Percentiles rank a stretch among this genome's conserved stretches.
These are phyloP conservation scores for Pleurotus pulmonarius DNA, from an alignment of 768 basidiomycete genomes.

Conservation along the genomic window DNA sequence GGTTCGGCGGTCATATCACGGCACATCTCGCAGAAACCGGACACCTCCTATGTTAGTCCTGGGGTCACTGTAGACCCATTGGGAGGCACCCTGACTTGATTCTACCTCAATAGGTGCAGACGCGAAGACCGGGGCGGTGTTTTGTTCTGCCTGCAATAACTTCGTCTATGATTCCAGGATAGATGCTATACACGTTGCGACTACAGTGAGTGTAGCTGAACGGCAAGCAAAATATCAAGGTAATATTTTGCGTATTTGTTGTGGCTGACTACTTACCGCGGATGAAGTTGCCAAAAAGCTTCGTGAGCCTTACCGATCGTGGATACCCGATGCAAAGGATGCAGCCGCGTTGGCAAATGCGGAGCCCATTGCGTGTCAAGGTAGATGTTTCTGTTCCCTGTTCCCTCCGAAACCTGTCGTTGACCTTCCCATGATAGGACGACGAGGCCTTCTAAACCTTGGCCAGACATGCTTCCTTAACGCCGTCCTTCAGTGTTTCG, in stretches of 20 bases:
- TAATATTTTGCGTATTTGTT: constrained; percentile 14
- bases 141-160: constrained; percentile 71
- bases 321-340: constrained; percentile 37
- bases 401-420: background rate
- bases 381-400: constrained; percentile 28
- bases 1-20: constrained; percentile 54
- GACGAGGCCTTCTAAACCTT: constrained; percentile 83
- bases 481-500: constrained; percentile 83
- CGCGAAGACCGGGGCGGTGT: constrained; percentile 68
- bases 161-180: constrained; percentile 62
- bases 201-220: constrained; percentile 56
- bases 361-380: constrained; percentile 66
- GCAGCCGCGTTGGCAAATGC: constrained; percentile 43
- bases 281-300: constrained; percentile 31
- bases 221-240: constrained; percentile 58
- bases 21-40: constrained; percentile 53
- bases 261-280: background rate
- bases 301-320: constrained; percentile 31
- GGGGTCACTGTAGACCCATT: too few relatives aligned
- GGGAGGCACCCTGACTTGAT: too few relatives aligned
- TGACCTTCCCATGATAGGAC: constrained; percentile 37
- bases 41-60: constrained; percentile 64
- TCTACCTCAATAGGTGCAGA: constrained; percentile 56
- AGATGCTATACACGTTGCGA: constrained; percentile 39
- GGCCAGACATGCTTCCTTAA: constrained; percentile 95